Percentiles rank a stretch among this genome's conserved stretches.
Evolutionary conservation across 1,284 basidiomycete genomes (phyloP).

Genomic region (Papiliotrema nemorosa): DNA sequence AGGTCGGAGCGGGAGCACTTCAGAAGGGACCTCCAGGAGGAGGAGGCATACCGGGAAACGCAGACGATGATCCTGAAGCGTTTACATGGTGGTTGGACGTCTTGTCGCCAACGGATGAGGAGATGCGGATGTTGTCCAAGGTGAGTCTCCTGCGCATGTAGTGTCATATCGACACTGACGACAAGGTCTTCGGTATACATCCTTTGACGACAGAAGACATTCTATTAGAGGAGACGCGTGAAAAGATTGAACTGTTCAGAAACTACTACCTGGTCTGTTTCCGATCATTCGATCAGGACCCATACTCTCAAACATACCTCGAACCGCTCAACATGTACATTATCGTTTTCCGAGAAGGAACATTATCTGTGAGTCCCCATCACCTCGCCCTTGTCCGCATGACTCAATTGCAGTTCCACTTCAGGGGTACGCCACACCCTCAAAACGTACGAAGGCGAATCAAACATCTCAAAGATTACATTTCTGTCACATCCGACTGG

Average conservation of each 20-base stretch:
- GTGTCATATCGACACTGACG: constrained; percentile 5
- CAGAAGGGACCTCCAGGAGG: not conserved
- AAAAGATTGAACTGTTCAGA: constrained; percentile 98
- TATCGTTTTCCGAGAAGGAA: constrained; percentile 98
- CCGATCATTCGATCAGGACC: constrained; percentile 98
- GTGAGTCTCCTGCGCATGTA: constrained; percentile 48
- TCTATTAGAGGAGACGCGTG: constrained; percentile 97
- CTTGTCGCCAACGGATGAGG: constrained; percentile 89
- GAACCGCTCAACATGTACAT: constrained; percentile 99
- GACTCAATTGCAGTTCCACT: constrained; percentile 79
- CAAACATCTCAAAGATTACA: constrained; percentile 99
- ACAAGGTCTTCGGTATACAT: constrained; percentile 90
- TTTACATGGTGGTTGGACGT: constrained; percentile 99
- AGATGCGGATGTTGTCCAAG: constrained; percentile 95
- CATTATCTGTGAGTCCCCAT: constrained; percentile 65
- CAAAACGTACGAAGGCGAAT: constrained; percentile 97
- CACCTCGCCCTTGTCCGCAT: not conserved
- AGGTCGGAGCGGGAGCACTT: constrained; percentile 23
- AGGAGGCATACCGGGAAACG: constrained; percentile 12
- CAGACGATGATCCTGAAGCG: constrained; percentile 56
- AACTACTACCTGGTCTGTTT: constrained; percentile 99
- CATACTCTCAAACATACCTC: constrained; percentile 93
- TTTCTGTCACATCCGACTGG: constrained; percentile 98
- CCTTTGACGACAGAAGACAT: constrained; percentile 99
- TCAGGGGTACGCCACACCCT: constrained; percentile 93